A percentile compares a stretch with the other conserved stretches of the same genome.
These are phyloP conservation scores for Aspergillus aculeatus DNA, from an alignment of 2,329 filamentous ascomycete species.

Conservation along the genomic window DNA sequence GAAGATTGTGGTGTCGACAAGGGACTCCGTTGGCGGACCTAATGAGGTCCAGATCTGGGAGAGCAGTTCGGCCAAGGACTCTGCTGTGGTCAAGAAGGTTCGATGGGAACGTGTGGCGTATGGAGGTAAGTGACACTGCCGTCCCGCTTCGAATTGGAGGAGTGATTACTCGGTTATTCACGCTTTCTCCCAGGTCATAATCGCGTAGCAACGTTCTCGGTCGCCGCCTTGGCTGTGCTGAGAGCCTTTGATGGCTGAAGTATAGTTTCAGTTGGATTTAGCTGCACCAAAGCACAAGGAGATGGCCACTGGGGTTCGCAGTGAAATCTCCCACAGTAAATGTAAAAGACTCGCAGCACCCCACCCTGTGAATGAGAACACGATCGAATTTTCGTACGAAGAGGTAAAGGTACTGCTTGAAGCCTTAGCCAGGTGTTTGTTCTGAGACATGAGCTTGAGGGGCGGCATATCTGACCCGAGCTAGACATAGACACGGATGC, in stretches of 20 bases:
- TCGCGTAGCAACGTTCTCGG: slow-evolving; percentile 40
- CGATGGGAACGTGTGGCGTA: slow-evolving; percentile 46
- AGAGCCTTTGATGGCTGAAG: slow-evolving; percentile 37
- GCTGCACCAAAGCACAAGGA: too few species aligned
- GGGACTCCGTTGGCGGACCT: slow-evolving; percentile 27
- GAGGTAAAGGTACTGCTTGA: too few species aligned
- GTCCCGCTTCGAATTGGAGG: not conserved
- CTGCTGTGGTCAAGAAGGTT: slow-evolving; percentile 36
- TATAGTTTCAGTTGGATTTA: not conserved
- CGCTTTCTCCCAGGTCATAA: slow-evolving; percentile 37
- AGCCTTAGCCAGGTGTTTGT: too few species aligned
- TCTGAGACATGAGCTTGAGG: too few species aligned
- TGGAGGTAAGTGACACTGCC: slow-evolving; percentile 36
- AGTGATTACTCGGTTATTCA: not conserved
- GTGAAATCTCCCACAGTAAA: too few species aligned
- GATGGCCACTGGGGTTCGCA: too few species aligned
- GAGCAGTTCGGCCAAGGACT: slow-evolving; percentile 19
- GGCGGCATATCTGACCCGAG: too few species aligned
- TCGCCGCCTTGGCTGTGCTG: slow-evolving; percentile 38
- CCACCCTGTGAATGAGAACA: too few species aligned
- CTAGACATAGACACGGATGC: too few species aligned
- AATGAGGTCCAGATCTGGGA: slow-evolving; percentile 42
- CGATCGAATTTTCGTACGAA: too few species aligned
- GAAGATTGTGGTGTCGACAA: slow-evolving; percentile 27
- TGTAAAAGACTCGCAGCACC: too few species aligned